phyloP scores from a whole-genome alignment of 768 basidiomycete genomes.

The Lanmaoa rubissima region DNA sequence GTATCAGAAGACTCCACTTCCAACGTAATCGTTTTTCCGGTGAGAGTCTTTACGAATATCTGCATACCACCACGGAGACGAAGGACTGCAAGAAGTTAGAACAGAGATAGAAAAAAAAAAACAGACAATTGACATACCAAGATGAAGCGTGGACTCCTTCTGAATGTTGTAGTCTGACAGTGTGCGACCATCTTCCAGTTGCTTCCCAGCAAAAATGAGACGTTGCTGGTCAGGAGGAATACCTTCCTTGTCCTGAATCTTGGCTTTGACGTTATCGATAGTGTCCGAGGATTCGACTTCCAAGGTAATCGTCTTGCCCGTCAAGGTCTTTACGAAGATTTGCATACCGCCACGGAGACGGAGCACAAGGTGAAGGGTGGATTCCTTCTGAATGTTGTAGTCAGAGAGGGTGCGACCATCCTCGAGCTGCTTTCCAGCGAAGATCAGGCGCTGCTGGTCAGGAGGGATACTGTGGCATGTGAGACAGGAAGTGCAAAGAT shows the following conservation, averaged over 20 bases:
- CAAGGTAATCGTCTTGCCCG: conserved; percentile 90
- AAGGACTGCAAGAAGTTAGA: conserved; percentile 44
- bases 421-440: conserved; percentile 93
- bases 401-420: conserved; percentile 89
- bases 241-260: conserved; percentile 94
- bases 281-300: conserved; percentile 87
- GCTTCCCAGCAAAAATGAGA: conserved; percentile 90
- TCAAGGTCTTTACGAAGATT: conserved; percentile 79
- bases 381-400: conserved; percentile 96
- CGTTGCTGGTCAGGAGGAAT: conserved; percentile 88
- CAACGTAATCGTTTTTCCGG: conserved; percentile 89
- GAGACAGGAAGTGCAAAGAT: neutral
- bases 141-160: conserved; percentile 77
- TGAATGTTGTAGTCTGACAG: conserved; percentile 90
- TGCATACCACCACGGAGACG: conserved; percentile 91
- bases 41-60: conserved; percentile 85
- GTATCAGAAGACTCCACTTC: conserved; percentile 94
- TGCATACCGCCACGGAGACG: conserved; percentile 93
- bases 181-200: conserved; percentile 88
- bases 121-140: conserved; percentile 15
- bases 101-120: fast-evolving
- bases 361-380: conserved; percentile 82
- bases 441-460: conserved; percentile 94
- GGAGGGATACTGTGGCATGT: conserved; percentile 58
- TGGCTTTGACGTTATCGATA: conserved; percentile 85